phyloP scores from a whole-genome alignment of 352 stramenopile genomes.

The Phytophthora podocarpi region DNA sequence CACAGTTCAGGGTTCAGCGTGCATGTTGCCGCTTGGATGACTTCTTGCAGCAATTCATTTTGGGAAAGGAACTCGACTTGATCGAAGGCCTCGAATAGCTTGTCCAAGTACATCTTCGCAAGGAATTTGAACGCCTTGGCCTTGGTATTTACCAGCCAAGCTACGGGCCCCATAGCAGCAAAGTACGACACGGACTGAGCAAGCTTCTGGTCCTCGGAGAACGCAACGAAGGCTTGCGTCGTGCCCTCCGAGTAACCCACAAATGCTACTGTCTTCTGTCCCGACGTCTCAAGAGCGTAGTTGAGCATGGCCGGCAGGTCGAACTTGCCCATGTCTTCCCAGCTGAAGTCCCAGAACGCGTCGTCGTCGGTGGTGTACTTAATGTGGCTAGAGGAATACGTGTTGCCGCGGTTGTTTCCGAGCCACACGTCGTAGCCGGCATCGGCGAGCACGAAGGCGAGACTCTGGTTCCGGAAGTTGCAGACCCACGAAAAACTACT shows the following conservation, averaged over 20 bases:
- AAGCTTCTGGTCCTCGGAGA: conserved; percentile 54
- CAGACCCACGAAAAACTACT: conserved; percentile 55
- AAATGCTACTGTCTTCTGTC: conserved; percentile 43
- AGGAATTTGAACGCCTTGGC: conserved; percentile 36
- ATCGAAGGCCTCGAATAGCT: conserved; percentile 39
- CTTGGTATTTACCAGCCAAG: conserved; percentile 34
- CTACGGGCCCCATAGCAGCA: conserved; percentile 48
- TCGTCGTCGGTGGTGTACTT: conserved; percentile 42
- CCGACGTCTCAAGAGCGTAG: conserved; percentile 36
- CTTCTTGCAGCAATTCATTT: conserved; percentile 39
- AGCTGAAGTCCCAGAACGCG: conserved; percentile 61
- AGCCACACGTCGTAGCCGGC: conserved; percentile 63
- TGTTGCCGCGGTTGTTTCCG: conserved; percentile 69
- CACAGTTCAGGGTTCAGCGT: conserved; percentile 41
- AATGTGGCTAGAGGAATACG: conserved; percentile 53
- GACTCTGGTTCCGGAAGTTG: conserved; percentile 59
- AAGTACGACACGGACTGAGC: conserved; percentile 57
- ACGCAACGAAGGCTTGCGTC: conserved; percentile 56
- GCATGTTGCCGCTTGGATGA: conserved; percentile 39
- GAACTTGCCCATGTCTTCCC: conserved; percentile 57
- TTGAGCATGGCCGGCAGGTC: conserved; percentile 57
- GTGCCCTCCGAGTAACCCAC: conserved; percentile 59
- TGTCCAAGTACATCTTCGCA: conserved; percentile 44
- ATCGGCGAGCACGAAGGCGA: conserved; percentile 57
- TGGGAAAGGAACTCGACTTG: conserved; percentile 45